A percentile compares a stretch with the other conserved stretches of the same genome.
Evolutionary conservation across 331 rosid species (phyloP).

Genomic region (Acacia pycnantha): DNA sequence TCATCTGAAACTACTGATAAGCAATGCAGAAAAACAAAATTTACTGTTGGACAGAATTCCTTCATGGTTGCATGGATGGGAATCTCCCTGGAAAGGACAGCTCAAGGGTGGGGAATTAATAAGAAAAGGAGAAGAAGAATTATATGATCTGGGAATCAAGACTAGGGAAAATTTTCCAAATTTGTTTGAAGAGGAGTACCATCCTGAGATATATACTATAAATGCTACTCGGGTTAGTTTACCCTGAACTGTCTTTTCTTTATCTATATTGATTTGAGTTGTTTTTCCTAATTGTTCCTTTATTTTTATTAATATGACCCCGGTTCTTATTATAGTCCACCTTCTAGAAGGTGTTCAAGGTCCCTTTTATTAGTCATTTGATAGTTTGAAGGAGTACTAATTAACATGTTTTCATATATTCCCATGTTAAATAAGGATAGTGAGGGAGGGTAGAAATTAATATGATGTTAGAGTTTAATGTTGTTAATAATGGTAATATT

Average conservation of each 20-base stretch:
- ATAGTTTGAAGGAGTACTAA: too few relatives aligned
- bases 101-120: constrained; percentile 71
- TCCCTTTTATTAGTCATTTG: too few relatives aligned
- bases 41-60: constrained; percentile 57
- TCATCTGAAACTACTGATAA: constrained; percentile 51
- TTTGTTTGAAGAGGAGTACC: constrained; percentile 79
- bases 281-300: background rate
- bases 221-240: constrained; percentile 74
- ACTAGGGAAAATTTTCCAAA: constrained; percentile 57
- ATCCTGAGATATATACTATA: constrained; percentile 73
- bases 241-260: background rate
- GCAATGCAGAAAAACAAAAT: constrained; percentile 49
- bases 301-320: too few relatives aligned
- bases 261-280: background rate
- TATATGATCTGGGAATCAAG: constrained; percentile 71
- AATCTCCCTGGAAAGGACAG: constrained; percentile 87
- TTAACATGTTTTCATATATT: too few relatives aligned
- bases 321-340: too few relatives aligned
- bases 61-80: constrained; percentile 74
- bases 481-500: too few relatives aligned
- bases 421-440: too few relatives aligned
- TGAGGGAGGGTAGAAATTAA: too few relatives aligned
- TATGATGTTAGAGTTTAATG: too few relatives aligned
- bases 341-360: too few relatives aligned
- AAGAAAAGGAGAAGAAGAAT: constrained; percentile 70